A percentile compares a stretch with the other conserved stretches of the same genome.
Conservation (phyloP, 2,329 filamentous ascomycete species). For the Fusarium anthophilum region DNA sequence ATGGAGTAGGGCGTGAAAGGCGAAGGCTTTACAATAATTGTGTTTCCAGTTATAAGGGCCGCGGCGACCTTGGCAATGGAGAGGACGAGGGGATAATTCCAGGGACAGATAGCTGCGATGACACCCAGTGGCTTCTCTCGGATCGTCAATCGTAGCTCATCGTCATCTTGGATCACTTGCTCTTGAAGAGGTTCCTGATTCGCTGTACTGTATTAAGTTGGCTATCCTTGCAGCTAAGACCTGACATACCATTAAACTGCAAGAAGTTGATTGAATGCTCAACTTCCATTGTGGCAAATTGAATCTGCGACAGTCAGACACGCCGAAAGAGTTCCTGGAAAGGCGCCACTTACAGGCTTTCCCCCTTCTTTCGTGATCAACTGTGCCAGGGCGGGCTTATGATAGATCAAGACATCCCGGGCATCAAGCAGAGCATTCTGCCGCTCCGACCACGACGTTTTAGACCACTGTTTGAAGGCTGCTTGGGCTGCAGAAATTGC, state of each 20-base stretch:
- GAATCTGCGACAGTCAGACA: neutral
- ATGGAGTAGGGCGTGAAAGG: slow-evolving; percentile 65
- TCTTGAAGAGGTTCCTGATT: neutral
- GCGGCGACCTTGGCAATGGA: slow-evolving; percentile 63
- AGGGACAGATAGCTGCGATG: slow-evolving; percentile 59
- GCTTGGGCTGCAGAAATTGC: neutral
- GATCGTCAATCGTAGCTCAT: neutral
- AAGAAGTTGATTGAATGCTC: slow-evolving; percentile 1
- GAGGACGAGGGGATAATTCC: slow-evolving; percentile 65
- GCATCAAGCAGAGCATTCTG: neutral
- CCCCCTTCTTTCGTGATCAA: neutral
- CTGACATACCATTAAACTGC: neutral
- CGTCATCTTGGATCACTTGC: neutral
- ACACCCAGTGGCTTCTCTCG: slow-evolving; percentile 51
- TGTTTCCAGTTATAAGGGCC: slow-evolving; percentile 64
- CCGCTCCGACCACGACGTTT: neutral
- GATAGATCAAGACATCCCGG: neutral
- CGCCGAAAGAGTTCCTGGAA: accelerated
- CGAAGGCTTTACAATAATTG: slow-evolving; percentile 65
- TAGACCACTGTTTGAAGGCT: neutral
- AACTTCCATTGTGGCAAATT: neutral
- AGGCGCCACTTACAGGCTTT: neutral
- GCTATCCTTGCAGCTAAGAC: accelerated
- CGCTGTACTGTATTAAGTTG: neutral
- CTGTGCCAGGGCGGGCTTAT: neutral